These are phyloP conservation scores for Candida boleticola DNA, from an alignment of 805 yeast genomes.

Conservation along the genomic window DNA sequence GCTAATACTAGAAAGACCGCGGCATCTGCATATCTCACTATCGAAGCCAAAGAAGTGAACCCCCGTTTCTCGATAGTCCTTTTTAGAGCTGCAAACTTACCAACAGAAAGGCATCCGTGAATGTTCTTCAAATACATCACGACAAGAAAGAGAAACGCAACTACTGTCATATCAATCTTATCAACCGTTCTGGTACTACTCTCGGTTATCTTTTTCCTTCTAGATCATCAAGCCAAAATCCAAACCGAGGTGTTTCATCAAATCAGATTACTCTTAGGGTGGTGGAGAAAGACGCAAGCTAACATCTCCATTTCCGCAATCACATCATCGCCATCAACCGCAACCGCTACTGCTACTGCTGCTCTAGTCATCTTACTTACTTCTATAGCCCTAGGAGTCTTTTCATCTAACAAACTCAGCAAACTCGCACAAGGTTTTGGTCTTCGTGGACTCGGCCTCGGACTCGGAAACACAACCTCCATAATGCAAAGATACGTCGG, in stretches of 20 bases:
- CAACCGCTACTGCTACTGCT: neutral
- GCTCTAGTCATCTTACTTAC: constrained; percentile 1
- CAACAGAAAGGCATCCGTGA: no score
- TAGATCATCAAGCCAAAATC: neutral
- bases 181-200: neutral
- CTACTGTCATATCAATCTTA: neutral
- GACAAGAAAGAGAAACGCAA: neutral
- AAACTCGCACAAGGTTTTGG: no score
- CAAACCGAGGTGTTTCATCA: neutral
- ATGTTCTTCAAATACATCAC: neutral
- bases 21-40: no score
- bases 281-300: neutral
- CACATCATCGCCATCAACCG: neutral
- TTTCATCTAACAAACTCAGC: no score
- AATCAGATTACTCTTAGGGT: neutral
- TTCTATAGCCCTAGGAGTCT: neutral
- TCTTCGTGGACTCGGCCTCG: no score
- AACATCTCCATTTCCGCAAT: neutral
- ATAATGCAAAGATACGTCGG: constrained; percentile 3
- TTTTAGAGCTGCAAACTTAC: no score
- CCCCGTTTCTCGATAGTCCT: no score
- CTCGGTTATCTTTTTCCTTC: neutral
- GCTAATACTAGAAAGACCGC: no score
- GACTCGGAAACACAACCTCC: no score
- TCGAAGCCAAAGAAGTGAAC: no score